phyloP scores from a whole-genome alignment of 1,284 basidiomycete species.

The Cutaneotrichosporon sp. region DNA sequence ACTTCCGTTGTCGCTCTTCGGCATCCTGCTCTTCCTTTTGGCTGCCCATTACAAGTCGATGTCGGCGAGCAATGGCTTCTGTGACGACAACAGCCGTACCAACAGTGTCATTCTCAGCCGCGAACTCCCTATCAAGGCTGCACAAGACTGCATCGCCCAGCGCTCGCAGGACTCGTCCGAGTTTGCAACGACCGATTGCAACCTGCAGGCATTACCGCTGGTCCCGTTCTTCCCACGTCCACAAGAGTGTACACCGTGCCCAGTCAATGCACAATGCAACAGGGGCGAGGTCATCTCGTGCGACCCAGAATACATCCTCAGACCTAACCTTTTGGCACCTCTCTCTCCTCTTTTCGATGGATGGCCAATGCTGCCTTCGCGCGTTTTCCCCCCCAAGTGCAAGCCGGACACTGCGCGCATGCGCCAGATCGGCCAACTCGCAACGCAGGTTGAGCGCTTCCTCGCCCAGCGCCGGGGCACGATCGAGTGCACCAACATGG shows the following conservation, averaged over 20 bases:
- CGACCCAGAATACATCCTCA: slow-evolving; percentile 69
- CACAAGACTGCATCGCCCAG: slow-evolving; percentile 61
- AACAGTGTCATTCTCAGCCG: slow-evolving; percentile 60
- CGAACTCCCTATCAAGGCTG: slow-evolving; percentile 53
- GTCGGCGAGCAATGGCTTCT: slow-evolving; percentile 75
- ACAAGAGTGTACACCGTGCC: slow-evolving; percentile 77
- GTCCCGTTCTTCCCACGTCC: slow-evolving; percentile 61
- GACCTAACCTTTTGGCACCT: slow-evolving; percentile 35
- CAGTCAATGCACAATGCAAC: slow-evolving; percentile 72
- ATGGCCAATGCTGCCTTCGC: slow-evolving; percentile 71
- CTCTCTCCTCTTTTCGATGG: slow-evolving; percentile 61
- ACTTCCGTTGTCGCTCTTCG: slow-evolving; percentile 54
- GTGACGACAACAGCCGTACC: slow-evolving; percentile 65
- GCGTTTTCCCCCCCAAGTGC: slow-evolving; percentile 77
- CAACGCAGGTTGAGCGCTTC: slow-evolving; percentile 67
- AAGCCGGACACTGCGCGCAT: slow-evolving; percentile 77
- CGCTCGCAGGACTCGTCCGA: slow-evolving; percentile 32
- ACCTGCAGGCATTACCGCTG: slow-evolving; percentile 57
- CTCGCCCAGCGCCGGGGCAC: slow-evolving; percentile 69
- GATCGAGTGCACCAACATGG: slow-evolving; percentile 60
- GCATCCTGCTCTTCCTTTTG: slow-evolving; percentile 56
- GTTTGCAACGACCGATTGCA: slow-evolving; percentile 29
- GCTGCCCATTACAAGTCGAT: slow-evolving; percentile 55
- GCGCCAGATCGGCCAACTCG: slow-evolving; percentile 72
- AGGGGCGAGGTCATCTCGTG: slow-evolving; percentile 64